Conservation (phyloP, 2,329 filamentous ascomycete species). For the Pseudopithomyces maydicus region DNA sequence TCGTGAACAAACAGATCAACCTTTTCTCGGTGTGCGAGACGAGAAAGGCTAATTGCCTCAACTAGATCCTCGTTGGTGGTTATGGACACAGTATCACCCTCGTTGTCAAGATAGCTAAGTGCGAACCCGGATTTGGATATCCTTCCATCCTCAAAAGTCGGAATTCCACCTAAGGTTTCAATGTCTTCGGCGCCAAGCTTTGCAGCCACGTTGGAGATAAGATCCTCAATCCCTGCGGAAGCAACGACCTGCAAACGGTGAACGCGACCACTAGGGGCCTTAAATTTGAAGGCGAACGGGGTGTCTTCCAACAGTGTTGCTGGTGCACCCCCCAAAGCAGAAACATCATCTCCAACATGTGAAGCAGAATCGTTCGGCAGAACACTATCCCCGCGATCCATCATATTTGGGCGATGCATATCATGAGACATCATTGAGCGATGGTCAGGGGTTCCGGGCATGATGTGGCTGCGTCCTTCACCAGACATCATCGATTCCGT, state of each 20-base stretch:
- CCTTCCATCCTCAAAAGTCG: slow-evolving; percentile 77
- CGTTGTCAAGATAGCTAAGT: slow-evolving; percentile 93
- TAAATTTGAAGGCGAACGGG: slow-evolving; percentile 98
- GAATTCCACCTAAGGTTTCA: slow-evolving; percentile 80
- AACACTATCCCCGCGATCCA: slow-evolving; percentile 80
- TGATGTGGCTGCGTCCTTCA: slow-evolving; percentile 73
- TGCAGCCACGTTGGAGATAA: slow-evolving; percentile 75
- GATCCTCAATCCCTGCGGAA: slow-evolving; percentile 77
- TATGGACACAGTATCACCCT: slow-evolving; percentile 95
- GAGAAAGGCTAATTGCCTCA: slow-evolving; percentile 85
- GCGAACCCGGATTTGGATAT: slow-evolving; percentile 81
- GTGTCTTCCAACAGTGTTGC: slow-evolving; percentile 64
- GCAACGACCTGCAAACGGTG: slow-evolving; percentile 87
- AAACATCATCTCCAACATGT: slow-evolving; percentile 77
- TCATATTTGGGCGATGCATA: slow-evolving; percentile 58
- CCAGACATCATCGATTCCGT: slow-evolving; percentile 97
- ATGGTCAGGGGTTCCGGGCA: slow-evolving; percentile 66
- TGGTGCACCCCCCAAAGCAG: slow-evolving; percentile 63
- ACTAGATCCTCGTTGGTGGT: slow-evolving; percentile 92
- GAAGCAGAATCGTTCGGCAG: slow-evolving; percentile 94
- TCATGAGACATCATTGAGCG: slow-evolving; percentile 86
- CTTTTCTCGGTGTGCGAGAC: slow-evolving; percentile 80
- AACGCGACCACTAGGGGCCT: slow-evolving; percentile 91
- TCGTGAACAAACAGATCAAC: slow-evolving; percentile 97
- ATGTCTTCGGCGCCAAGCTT: slow-evolving; percentile 82